phyloP scores from a whole-genome alignment of 306 rosid genomes.

The Cyclanthera cordifolia region DNA sequence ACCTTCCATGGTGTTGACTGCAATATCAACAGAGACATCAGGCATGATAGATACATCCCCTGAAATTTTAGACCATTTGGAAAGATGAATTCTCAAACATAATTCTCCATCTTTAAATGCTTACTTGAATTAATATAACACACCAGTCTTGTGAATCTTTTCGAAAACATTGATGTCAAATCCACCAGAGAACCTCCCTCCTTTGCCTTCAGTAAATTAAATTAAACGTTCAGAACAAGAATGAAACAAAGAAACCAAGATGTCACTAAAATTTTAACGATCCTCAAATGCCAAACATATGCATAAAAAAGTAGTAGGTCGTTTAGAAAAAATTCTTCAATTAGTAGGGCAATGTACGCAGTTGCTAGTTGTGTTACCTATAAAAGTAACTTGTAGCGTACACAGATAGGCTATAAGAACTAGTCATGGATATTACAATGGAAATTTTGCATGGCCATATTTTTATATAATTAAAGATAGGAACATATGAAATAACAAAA shows the following conservation, averaged over 20 bases:
- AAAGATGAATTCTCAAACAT: slow-evolving; percentile 5
- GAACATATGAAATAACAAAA: not conserved
- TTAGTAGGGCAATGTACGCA: not conserved
- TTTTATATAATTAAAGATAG: not conserved
- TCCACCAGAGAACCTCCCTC: slow-evolving; percentile 84
- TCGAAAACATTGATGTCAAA: slow-evolving; percentile 84
- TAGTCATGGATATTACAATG: not conserved
- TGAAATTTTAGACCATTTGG: slow-evolving; percentile 22
- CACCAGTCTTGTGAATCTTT: slow-evolving; percentile 81
- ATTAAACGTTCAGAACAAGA: not conserved
- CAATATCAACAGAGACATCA: slow-evolving; percentile 72
- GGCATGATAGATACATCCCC: slow-evolving; percentile 67
- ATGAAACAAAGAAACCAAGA: not conserved
- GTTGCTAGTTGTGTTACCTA: not conserved
- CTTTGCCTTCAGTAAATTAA: slow-evolving; percentile 46
- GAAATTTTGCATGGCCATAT: not conserved
- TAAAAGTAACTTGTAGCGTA: not conserved
- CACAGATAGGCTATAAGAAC: not conserved
- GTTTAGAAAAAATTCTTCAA: not conserved
- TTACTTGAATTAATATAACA: not conserved
- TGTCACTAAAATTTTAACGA: not conserved
- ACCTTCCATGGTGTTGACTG: slow-evolving; percentile 82
- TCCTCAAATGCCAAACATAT: not conserved
- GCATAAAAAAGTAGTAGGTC: not conserved
- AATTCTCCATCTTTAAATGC: not conserved